Evolutionary conservation across 257 asterid genomes (phyloP), one percentile per base, ranked within the genome.

Genomic region (Striga asiatica): DNA sequence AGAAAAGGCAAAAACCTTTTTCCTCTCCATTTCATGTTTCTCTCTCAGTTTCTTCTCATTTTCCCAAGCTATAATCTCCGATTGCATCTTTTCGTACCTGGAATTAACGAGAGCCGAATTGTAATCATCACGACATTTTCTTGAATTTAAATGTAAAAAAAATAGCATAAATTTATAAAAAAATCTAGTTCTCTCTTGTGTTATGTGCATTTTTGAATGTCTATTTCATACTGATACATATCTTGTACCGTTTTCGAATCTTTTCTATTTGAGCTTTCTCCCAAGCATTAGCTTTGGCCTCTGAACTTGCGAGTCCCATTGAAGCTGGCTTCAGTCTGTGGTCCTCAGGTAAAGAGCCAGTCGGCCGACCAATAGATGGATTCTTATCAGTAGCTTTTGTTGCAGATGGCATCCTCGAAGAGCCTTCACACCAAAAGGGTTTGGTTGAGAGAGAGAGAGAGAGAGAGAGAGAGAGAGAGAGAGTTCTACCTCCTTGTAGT

Each of bases 241-340:
- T 34, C 54, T 14, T 73, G n/a, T 48, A 85, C 95, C 89, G 62
- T 65, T 76, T 80, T 13, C 71, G 79, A 34, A 81, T 72, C 69
- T 74, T 79, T 7, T 63, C 76, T 66, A 80, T 60, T 54, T 78
- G 76, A 52, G 87, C 71, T 66, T 66, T 74, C 66, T 76, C 89
- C 93, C 89, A 79, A 66, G 83, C 73, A 58, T 82, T 83, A 58
- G 85, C 68, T 65, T 62, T 66, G 63, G 67, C 52, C 20, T 70
- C 74, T 28, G 65, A 37, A 31, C 25, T 71, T 52, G 63, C 45
- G 10, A 51, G 29, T 38, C 66, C 70, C 47, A n/a, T n/a, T n/a
- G n/a, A n/a, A n/a, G n/a, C n/a, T n/a, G 34, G 70, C 31, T 23
- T 73, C 21, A 56, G 67, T 70, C 62, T 74, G 68, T 60, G 73